Percentiles rank a stretch among this genome's conserved stretches.
Conservation (phyloP, 768 basidiomycete species). For the Tylopilus vinaceipallidus region DNA sequence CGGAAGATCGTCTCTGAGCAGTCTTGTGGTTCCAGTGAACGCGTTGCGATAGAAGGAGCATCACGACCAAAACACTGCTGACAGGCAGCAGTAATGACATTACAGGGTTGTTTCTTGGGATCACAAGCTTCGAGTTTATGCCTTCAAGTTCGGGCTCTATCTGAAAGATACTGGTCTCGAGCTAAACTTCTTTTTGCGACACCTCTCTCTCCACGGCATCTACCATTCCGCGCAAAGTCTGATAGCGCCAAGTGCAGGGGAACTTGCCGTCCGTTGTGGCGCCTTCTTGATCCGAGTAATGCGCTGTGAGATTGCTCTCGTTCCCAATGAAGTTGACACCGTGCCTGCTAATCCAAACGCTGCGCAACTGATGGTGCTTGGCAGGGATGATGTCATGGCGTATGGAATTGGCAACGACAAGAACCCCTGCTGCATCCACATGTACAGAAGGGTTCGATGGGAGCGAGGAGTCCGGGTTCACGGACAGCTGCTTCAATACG, state of each 20-base stretch:
- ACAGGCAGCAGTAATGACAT: not conserved
- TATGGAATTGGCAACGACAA: slow-evolving; percentile 68
- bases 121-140: no score
- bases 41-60: not conserved
- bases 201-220: slow-evolving; percentile 54
- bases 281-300: slow-evolving; percentile 25
- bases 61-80: not conserved
- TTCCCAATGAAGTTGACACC: slow-evolving; percentile 23
- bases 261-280: slow-evolving; percentile 21
- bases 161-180: no score
- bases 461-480: slow-evolving; percentile 15
- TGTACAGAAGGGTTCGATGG: slow-evolving; percentile 16
- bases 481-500: slow-evolving; percentile 27
- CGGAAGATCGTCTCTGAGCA: not conserved
- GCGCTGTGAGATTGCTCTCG: slow-evolving; percentile 37
- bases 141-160: no score
- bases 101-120: slow-evolving; percentile 8
- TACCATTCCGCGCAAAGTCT: slow-evolving; percentile 59
- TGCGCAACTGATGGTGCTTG: slow-evolving; percentile 49
- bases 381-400: slow-evolving; percentile 67
- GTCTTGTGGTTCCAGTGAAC: not conserved
- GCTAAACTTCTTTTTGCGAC: not conserved
- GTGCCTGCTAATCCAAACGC: slow-evolving; percentile 64
- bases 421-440: slow-evolving; percentile 42
- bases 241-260: slow-evolving; percentile 51